Conservation (phyloP, 2,329 filamentous ascomycete genomes). For the Periconia sp. region DNA sequence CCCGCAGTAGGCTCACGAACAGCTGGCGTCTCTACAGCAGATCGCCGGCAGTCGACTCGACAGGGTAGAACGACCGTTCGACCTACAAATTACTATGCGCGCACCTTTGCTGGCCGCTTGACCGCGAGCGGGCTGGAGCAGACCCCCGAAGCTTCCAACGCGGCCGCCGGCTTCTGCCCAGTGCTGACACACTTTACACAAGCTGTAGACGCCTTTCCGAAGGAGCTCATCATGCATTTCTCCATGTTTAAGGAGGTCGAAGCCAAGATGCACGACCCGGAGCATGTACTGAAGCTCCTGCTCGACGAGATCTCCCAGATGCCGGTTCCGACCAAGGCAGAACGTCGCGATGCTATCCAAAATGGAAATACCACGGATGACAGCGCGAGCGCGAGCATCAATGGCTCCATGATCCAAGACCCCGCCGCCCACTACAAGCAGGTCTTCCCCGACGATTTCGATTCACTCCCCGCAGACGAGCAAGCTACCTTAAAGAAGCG, state of each 20-base stretch:
- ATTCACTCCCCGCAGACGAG: conserved; percentile 38
- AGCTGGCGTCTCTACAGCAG: conserved; percentile 23
- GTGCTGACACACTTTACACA: conserved; percentile 82
- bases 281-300: conserved; percentile 79
- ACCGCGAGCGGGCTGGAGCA: conserved; percentile 43
- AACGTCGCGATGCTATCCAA: conserved; percentile 31
- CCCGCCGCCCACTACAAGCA: conserved; percentile 27
- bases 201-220: conserved; percentile 87
- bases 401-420: conserved; percentile 32
- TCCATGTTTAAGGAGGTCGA: conserved; percentile 97
- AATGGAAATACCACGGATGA: conserved; percentile 45
- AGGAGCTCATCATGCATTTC: conserved; percentile 94
- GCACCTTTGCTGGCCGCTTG: conserved; percentile 50
- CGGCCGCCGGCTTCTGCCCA: conserved; percentile 64
- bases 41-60: conserved; percentile 51
- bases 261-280: conserved; percentile 90
- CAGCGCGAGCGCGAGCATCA: conserved; percentile 48
- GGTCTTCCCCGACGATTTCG: conserved; percentile 33
- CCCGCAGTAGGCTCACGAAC: conserved; percentile 41
- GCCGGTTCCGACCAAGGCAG: conserved; percentile 49
- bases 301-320: conserved; percentile 66
- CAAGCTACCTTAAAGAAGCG: conserved; percentile 69
- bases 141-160: conserved; percentile 44
- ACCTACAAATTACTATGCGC: conserved; percentile 60
- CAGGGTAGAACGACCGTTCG: conserved; percentile 54